Conservation (phyloP, 2,329 filamentous ascomycete species). For the Aureobasidium sp. region DNA sequence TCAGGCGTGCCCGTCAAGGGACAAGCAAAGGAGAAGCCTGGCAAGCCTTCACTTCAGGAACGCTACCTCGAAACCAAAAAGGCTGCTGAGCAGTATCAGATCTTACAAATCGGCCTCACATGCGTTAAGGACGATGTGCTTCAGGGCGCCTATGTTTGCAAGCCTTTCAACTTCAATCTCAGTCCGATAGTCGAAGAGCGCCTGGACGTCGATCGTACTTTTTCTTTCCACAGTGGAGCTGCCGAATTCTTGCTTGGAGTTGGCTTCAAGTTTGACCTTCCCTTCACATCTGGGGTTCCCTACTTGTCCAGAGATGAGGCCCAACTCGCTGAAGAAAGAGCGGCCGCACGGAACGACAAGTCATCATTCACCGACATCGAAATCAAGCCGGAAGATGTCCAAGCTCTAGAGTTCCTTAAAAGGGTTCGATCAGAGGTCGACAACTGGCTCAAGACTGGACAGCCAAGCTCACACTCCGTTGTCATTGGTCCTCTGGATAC, state of each 20-base stretch:
- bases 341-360: constrained; percentile 38
- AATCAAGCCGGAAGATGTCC: constrained; percentile 45
- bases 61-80: constrained; percentile 55
- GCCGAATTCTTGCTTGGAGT: constrained; percentile 54
- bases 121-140: constrained; percentile 52
- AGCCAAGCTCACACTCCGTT: constrained; percentile 24
- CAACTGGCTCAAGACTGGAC: constrained; percentile 37
- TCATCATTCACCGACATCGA: constrained; percentile 39
- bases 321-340: constrained; percentile 38
- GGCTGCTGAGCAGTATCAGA: constrained; percentile 56
- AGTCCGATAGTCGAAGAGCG: constrained; percentile 48
- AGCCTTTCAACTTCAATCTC: constrained; percentile 59
- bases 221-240: constrained; percentile 53
- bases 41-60: constrained; percentile 49
- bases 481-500: constrained; percentile 27
- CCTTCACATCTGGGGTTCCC: constrained; percentile 51
- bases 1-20: constrained; percentile 51
- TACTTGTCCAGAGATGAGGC: constrained; percentile 59
- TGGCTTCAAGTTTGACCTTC: constrained; percentile 51
- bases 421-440: constrained; percentile 40
- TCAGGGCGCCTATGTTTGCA: constrained; percentile 50
- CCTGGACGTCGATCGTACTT: constrained; percentile 53
- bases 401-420: constrained; percentile 46
- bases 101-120: constrained; percentile 61
- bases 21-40: constrained; percentile 27